Conservation (phyloP, 345 rosid genomes). For the Eucalyptus viminalis region DNA sequence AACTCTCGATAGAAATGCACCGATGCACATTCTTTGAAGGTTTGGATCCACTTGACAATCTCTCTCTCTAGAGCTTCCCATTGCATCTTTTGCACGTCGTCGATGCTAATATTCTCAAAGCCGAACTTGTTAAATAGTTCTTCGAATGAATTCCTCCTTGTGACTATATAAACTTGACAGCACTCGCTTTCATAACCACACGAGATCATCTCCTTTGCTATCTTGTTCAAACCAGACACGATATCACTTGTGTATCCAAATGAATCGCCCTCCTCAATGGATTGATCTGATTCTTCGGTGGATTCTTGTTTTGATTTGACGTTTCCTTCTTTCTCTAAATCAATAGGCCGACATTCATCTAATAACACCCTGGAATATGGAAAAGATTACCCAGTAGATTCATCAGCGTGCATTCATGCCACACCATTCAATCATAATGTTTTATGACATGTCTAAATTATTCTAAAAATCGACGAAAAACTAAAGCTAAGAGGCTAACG, state of each 20-base stretch:
- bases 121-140: conserved; percentile 36
- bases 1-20: conserved; percentile 45
- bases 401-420: conserved; percentile 20
- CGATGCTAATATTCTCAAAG: conserved; percentile 66
- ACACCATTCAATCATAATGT: background rate
- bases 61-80: conserved; percentile 74
- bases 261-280: background rate
- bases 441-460: background rate
- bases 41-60: conserved; percentile 55
- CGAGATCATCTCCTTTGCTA: conserved; percentile 47
- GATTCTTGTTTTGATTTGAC: background rate
- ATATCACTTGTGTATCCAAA: conserved; percentile 31
- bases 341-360: background rate
- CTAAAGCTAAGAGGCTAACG: background rate
- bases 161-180: conserved; percentile 40
- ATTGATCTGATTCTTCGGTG: background rate
- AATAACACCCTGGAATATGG: background rate
- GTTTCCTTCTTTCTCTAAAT: background rate
- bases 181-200: conserved; percentile 72
- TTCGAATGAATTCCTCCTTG: conserved; percentile 48
- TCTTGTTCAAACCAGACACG: conserved; percentile 26
- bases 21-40: conserved; percentile 44
- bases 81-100: conserved; percentile 67
- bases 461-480: background rate
- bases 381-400: background rate